phyloP scores from a whole-genome alignment of 495 filamentous ascomycete genomes.

The Massariosphaeria phaeospora region DNA sequence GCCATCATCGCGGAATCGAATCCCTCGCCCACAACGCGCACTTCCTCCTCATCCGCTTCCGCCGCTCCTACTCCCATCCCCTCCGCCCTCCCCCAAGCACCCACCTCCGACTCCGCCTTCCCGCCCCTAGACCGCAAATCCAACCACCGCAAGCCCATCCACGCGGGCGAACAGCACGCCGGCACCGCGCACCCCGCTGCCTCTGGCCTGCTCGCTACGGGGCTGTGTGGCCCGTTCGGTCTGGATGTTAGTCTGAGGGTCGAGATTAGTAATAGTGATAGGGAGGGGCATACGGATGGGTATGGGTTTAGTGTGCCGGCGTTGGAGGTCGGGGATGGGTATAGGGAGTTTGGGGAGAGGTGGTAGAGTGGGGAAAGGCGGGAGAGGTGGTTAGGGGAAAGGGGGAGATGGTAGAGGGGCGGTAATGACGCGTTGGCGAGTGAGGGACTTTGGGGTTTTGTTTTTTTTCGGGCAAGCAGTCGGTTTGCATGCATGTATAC shows the following conservation, averaged over 20 bases:
- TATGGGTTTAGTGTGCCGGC: slow-evolving; percentile 42
- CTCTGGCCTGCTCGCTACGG: slow-evolving; percentile 31
- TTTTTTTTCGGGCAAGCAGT: too few relatives aligned
- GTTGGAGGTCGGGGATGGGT: slow-evolving; percentile 30
- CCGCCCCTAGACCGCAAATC: slow-evolving; percentile 14
- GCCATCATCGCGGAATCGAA: slow-evolving; percentile 69
- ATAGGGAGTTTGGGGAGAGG: slow-evolving; percentile 14
- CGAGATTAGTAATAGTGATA: slow-evolving; percentile 38
- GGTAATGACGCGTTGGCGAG: not conserved
- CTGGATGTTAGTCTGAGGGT: slow-evolving; percentile 41
- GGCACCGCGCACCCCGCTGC: slow-evolving; percentile 41
- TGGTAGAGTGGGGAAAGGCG: slow-evolving; percentile 2
- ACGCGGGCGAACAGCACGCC: slow-evolving; percentile 38
- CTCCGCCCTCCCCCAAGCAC: not conserved
- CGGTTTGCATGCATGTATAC: too few relatives aligned
- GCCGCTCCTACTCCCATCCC: not conserved
- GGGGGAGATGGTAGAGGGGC: not conserved
- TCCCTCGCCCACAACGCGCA: slow-evolving; percentile 7
- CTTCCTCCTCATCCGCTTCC: slow-evolving; percentile 13
- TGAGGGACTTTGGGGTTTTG: too few relatives aligned
- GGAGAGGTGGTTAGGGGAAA: not conserved
- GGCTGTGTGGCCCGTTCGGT: slow-evolving; percentile 37
- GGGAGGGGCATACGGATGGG: slow-evolving; percentile 37
- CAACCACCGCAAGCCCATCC: slow-evolving; percentile 38
- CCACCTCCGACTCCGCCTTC: not conserved